A percentile compares a stretch with the other conserved stretches of the same genome.
These are phyloP conservation scores for Cornus controversa DNA, from an alignment of 148 eudicot species.

Conservation along the genomic window DNA sequence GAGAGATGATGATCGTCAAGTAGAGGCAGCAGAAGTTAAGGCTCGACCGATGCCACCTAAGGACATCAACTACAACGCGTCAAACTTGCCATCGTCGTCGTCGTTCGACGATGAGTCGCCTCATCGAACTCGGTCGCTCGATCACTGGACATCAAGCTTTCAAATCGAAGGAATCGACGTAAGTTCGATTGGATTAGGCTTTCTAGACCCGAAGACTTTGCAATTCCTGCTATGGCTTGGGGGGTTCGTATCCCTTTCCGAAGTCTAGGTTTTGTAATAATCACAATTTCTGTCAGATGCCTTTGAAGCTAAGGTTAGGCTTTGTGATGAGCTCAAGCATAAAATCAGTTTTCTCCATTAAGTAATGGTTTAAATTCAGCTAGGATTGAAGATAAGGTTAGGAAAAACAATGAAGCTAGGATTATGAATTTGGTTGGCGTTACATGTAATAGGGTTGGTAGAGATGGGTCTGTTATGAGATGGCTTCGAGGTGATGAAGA, in stretches of 20 bases:
- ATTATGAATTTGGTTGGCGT: no score
- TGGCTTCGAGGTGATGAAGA: no score
- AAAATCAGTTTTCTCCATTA: no score
- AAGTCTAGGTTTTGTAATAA: slow-evolving; percentile 12
- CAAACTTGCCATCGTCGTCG: slow-evolving; percentile 33
- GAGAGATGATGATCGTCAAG: slow-evolving; percentile 14
- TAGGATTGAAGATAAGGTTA: slow-evolving; percentile 13
- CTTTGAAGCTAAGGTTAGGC: slow-evolving; percentile 11
- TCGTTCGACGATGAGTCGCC: slow-evolving; percentile 31
- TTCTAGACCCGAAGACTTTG: slow-evolving; percentile 72
- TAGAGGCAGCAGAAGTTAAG: slow-evolving; percentile 25
- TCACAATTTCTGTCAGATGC: slow-evolving; percentile 10
- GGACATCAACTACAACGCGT: slow-evolving; percentile 55
- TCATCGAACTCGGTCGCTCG: slow-evolving; percentile 43
- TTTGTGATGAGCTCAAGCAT: background rate
- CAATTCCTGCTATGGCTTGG: slow-evolving; percentile 56
- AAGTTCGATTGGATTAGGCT: slow-evolving; percentile 64
- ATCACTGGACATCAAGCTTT: slow-evolving; percentile 36
- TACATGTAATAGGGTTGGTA: slow-evolving; percentile 15
- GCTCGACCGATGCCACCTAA: slow-evolving; percentile 57
- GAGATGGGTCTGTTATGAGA: no score
- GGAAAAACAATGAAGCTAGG: background rate
- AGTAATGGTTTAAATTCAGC: no score
- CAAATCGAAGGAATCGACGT: slow-evolving; percentile 58
- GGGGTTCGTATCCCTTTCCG: slow-evolving; percentile 37